phyloP scores from a whole-genome alignment of 164 flowering plant species.

The Piper longum region DNA sequence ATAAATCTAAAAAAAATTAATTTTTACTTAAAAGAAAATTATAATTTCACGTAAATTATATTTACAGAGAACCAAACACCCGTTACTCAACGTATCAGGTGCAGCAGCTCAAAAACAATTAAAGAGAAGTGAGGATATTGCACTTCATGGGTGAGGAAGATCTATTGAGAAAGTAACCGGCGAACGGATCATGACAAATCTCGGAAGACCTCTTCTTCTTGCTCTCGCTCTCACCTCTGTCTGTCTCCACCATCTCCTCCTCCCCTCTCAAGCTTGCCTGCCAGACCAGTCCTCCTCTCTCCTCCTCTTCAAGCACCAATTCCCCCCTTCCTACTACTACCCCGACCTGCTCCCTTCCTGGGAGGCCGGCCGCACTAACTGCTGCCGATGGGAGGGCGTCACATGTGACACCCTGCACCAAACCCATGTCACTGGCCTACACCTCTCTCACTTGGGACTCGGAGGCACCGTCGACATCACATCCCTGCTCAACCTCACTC shows the following conservation, averaged over 20 bases:
- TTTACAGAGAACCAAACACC: too few species aligned
- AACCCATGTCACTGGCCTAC: not conserved
- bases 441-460: not conserved
- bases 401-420: not conserved
- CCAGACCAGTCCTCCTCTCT: not conserved
- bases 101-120: too few species aligned
- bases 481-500: constrained; percentile 7
- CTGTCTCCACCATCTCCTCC: not conserved
- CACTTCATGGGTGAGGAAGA: too few species aligned
- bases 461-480: not conserved
- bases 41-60: too few species aligned
- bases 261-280: not conserved
- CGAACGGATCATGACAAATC: too few species aligned
- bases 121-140: too few species aligned
- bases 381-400: not conserved
- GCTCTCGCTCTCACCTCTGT: not conserved
- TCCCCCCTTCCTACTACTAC: not conserved
- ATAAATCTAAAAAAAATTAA: too few species aligned
- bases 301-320: not conserved
- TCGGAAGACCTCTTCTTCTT: too few species aligned
- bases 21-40: too few species aligned
- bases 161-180: too few species aligned
- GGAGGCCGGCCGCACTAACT: not conserved
- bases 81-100: too few species aligned
- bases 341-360: not conserved